A percentile compares a stretch with the other conserved stretches of the same genome.
phyloP scores from a whole-genome alignment of 2,329 filamentous ascomycete genomes.

The Pezicula rhizophila region DNA sequence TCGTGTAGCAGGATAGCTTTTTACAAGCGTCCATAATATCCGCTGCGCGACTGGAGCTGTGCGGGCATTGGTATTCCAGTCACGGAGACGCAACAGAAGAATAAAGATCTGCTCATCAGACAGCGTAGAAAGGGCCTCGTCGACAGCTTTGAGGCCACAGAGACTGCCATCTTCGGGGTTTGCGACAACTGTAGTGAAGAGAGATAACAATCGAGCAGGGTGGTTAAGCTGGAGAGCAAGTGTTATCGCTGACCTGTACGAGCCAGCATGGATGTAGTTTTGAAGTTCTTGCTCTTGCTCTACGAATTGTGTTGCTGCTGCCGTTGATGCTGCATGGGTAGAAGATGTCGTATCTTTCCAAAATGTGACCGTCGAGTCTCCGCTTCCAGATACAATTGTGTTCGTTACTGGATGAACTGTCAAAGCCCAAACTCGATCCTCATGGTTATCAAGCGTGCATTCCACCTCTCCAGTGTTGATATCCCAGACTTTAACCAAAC shows the following conservation, averaged over 20 bases:
- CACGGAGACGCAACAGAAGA: conserved; percentile 74
- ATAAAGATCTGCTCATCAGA: conserved; percentile 81
- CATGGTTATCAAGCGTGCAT: conserved; percentile 92
- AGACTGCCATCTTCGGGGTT: conserved; percentile 58
- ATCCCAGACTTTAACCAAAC: conserved; percentile 95
- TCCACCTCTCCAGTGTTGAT: conserved; percentile 77
- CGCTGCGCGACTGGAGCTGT: conserved; percentile 81
- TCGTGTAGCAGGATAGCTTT: conserved; percentile 71
- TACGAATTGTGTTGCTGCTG: conserved; percentile 70
- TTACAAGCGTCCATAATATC: conserved; percentile 73
- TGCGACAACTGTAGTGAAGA: conserved; percentile 77
- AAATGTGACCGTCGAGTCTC: conserved; percentile 88
- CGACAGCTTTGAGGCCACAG: conserved; percentile 64
- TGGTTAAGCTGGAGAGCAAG: conserved; percentile 92
- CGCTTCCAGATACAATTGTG: conserved; percentile 81
- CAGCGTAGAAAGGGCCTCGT: conserved; percentile 73
- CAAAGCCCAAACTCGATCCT: conserved; percentile 90
- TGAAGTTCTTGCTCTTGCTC: conserved; percentile 93
- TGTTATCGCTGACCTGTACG: conserved; percentile 88
- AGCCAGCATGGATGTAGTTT: conserved; percentile 83
- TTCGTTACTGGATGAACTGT: conserved; percentile 64
- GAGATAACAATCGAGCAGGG: conserved; percentile 73
- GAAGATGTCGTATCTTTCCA: conserved; percentile 87
- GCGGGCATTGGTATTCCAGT: conserved; percentile 96
- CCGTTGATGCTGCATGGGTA: conserved; percentile 68